Evolutionary conservation across 202 grass and related monocot species (phyloP).

Genomic region (Digitaria exilis): DNA sequence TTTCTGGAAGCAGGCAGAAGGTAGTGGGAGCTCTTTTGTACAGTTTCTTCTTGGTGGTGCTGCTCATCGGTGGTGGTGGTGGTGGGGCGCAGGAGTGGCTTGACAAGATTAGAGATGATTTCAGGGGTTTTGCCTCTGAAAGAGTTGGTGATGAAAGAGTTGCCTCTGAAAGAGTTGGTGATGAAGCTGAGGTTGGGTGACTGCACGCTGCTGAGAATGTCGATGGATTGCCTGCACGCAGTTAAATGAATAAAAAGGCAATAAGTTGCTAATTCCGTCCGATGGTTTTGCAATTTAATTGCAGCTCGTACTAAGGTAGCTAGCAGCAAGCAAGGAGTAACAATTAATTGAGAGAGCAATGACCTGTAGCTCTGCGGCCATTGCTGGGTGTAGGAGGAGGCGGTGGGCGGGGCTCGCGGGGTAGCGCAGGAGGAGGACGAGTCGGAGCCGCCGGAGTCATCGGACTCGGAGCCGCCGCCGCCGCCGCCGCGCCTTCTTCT

Average conservation of each 20-base stretch:
- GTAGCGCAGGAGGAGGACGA: slow-evolving; percentile 45
- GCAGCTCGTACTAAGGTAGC: too few relatives aligned
- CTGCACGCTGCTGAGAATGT: slow-evolving; percentile 78
- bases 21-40: slow-evolving; percentile 73
- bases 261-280: too few relatives aligned
- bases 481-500: too few relatives aligned
- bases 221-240: slow-evolving; percentile 71
- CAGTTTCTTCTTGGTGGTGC: slow-evolving; percentile 48
- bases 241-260: too few relatives aligned
- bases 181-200: slow-evolving; percentile 77
- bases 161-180: slow-evolving; percentile 74
- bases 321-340: too few relatives aligned
- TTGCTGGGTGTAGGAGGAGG: slow-evolving; percentile 71
- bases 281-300: too few relatives aligned
- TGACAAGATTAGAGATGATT: slow-evolving; percentile 61
- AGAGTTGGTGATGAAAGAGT: slow-evolving; percentile 73
- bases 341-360: too few relatives aligned
- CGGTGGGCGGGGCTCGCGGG: slow-evolving; percentile 37
- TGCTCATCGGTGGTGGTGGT: slow-evolving; percentile 43
- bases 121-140: slow-evolving; percentile 80
- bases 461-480: slow-evolving; percentile 45
- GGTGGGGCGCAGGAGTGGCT: slow-evolving; percentile 64
- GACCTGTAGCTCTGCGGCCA: slow-evolving; percentile 97
- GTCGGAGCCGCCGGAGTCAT: not conserved
- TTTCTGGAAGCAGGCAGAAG: slow-evolving; percentile 69